Conservation (phyloP, 345 rosid genomes). For the Acer campestre region DNA sequence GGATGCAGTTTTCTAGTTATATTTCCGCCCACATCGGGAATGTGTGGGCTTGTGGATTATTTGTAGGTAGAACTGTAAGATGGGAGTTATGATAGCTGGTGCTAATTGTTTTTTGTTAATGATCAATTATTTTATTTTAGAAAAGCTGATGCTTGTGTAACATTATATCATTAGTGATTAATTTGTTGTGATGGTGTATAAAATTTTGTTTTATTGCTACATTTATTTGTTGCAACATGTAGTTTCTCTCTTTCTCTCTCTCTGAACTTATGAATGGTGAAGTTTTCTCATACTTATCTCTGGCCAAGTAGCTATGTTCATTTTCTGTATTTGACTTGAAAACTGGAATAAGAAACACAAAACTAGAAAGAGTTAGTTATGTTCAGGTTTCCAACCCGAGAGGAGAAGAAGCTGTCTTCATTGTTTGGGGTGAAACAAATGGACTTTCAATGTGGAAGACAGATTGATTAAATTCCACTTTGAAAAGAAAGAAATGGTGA, state of each 20-base stretch:
- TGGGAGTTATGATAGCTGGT: constrained; percentile 22
- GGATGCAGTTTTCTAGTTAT: constrained; percentile 7
- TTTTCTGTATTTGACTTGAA: neutral
- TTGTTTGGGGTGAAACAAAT: neutral
- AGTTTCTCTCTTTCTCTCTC: neutral
- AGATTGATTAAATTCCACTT: neutral
- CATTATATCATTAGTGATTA: constrained; percentile 25
- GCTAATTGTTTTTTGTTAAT: constrained; percentile 13
- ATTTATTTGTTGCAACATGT: neutral
- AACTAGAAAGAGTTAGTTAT: no score
- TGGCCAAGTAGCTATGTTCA: neutral
- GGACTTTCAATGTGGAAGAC: neutral
- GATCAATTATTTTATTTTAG: neutral
- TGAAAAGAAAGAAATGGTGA: neutral
- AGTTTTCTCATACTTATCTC: neutral
- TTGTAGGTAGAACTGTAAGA: constrained; percentile 30
- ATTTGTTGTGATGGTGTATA: constrained; percentile 28
- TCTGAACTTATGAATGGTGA: no score
- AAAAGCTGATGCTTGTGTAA: constrained; percentile 26
- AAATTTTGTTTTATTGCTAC: constrained; percentile 22
- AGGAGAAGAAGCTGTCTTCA: neutral
- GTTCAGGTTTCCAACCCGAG: no score
- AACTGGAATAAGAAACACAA: neutral
- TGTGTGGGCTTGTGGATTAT: constrained; percentile 21
- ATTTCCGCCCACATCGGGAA: neutral